Base-by-base conservation (phyloP, 768 basidiomycete genomes). In the Candolleomyces eurysporus region DNA sequence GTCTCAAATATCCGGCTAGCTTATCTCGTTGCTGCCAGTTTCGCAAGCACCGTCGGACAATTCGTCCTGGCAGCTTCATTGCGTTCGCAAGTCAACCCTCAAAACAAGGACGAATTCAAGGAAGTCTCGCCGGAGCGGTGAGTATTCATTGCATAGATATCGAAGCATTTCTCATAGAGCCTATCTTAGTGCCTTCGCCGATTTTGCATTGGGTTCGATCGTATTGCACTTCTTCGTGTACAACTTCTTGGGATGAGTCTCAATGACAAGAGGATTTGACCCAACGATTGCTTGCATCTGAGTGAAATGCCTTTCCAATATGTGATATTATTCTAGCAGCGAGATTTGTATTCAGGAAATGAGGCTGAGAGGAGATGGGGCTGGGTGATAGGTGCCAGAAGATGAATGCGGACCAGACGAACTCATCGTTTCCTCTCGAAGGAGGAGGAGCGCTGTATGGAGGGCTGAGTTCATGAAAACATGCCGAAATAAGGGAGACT, bases 211-310 rank as follows among this genome's bases (percentile, higher is more conserved):
- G 49, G 95, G 95, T n/a, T 96, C 94, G 3, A 89, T 98, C 64
- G 87, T 98, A 43, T 81, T 99, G 39, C 97, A 99, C 75, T 95
- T 98, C 80, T 99, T 98, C 73, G 96, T 97, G 62, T 98, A 89
- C 83, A 98, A 98, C 77, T 98, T 97, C 83, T 83, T 99, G 14
- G 97, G 96, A 73, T 98, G 71, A 76, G 65, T 67, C 63, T 65
- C 66, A 59, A 51, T 58, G 51, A 31, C 19, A 22, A 36, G 36
- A 36, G 36, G 6, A 36, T 36, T 11, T 36, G 36, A 5, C 36
- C 36, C 3, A 36, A 36, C 36, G 36, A 36, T 11, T 36, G 36
- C 36, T 36, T 36, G 36, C 36, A 36, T 36, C 26, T 36, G 36
- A 36, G 36, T 11, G 36, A 36, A 36, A 36, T 11, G 36, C 36